Conservation (phyloP, 1,139 yeast species). For the Debaryomycetaceae sp. region DNA sequence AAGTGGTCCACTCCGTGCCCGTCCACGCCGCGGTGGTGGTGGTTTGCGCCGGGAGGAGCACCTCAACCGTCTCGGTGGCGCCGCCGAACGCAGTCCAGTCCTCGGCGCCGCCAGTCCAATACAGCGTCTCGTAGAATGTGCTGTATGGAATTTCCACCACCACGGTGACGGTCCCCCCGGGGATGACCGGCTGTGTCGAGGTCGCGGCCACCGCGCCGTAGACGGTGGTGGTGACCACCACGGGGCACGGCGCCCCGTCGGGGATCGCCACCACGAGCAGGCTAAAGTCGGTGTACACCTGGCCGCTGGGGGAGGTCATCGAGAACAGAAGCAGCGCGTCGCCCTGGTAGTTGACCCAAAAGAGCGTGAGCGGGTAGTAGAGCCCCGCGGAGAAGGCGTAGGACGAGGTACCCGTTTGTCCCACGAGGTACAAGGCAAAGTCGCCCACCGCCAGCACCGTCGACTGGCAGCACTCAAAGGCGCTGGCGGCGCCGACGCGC, state of each 20-base stretch:
- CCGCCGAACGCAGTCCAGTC: neutral
- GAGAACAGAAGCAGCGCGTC: slow-evolving; percentile 1
- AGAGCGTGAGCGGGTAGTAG: slow-evolving; percentile 21
- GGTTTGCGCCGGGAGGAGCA: slow-evolving; percentile 11
- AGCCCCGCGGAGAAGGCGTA: slow-evolving; percentile 11
- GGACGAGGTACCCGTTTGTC: no score
- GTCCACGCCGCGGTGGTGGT: slow-evolving; percentile 11
- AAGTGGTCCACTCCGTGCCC: slow-evolving; percentile 6
- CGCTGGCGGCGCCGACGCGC: slow-evolving; percentile 18
- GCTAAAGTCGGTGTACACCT: slow-evolving; percentile 3
- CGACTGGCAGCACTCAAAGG: slow-evolving; percentile 21
- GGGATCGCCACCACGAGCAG: slow-evolving; percentile 6
- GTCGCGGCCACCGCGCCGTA: slow-evolving; percentile 5
- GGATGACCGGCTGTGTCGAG: no score
- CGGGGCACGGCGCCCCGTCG: slow-evolving; percentile 4
- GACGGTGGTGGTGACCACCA: slow-evolving; percentile 1
- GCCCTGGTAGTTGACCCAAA: slow-evolving; percentile 8
- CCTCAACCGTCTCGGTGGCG: slow-evolving; percentile 1
- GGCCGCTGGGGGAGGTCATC: slow-evolving; percentile 8
- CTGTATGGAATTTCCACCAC: slow-evolving; percentile 2
- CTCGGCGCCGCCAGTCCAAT: neutral
- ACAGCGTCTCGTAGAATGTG: neutral
- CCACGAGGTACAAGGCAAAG: slow-evolving; percentile 1
- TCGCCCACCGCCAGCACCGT: neutral
- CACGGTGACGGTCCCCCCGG: slow-evolving; percentile 6